phyloP scores from a whole-genome alignment of 2,329 filamentous ascomycete species.

The Aspergillus versicolor region DNA sequence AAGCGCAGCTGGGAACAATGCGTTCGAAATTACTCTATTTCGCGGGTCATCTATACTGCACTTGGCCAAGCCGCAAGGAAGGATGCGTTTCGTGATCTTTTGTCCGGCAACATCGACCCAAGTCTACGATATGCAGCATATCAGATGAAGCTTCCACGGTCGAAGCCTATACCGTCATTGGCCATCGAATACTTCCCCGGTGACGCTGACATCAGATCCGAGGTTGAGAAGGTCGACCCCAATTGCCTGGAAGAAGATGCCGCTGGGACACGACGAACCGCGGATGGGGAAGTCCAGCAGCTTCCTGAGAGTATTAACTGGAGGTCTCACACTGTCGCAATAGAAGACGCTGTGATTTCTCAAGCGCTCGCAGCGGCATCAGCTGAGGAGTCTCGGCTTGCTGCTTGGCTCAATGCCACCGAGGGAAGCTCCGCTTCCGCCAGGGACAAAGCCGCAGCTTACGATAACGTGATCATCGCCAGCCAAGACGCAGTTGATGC shows the following conservation, averaged over 20 bases:
- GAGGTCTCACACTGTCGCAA: conserved; percentile 79
- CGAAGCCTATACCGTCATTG: conserved; percentile 75
- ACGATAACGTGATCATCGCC: conserved; percentile 84
- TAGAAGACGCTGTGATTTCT: conserved; percentile 91
- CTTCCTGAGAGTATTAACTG: conserved; percentile 76
- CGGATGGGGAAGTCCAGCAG: conserved; percentile 46
- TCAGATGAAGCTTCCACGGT: conserved; percentile 82
- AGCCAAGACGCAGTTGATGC: conserved; percentile 94
- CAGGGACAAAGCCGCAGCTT: conserved; percentile 74
- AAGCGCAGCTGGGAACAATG: conserved; percentile 82
- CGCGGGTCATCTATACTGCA: conserved; percentile 79
- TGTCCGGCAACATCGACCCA: conserved; percentile 84
- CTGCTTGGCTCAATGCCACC: conserved; percentile 44
- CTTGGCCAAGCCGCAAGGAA: conserved; percentile 64
- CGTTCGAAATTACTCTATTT: conserved; percentile 70
- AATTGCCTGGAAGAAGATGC: conserved; percentile 63
- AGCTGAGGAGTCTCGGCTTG: conserved; percentile 53
- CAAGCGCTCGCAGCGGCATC: conserved; percentile 73
- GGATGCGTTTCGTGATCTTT: conserved; percentile 80
- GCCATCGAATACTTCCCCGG: conserved; percentile 75
- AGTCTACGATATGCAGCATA: conserved; percentile 94
- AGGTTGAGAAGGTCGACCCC: conserved; percentile 70
- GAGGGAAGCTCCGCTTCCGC: conserved; percentile 41
- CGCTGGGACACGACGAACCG: conserved; percentile 47
- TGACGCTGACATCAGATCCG: conserved; percentile 59